These are phyloP conservation scores for Aspergillus sp. DNA, from an alignment of 2,329 filamentous ascomycete genomes.

Conservation along the genomic window DNA sequence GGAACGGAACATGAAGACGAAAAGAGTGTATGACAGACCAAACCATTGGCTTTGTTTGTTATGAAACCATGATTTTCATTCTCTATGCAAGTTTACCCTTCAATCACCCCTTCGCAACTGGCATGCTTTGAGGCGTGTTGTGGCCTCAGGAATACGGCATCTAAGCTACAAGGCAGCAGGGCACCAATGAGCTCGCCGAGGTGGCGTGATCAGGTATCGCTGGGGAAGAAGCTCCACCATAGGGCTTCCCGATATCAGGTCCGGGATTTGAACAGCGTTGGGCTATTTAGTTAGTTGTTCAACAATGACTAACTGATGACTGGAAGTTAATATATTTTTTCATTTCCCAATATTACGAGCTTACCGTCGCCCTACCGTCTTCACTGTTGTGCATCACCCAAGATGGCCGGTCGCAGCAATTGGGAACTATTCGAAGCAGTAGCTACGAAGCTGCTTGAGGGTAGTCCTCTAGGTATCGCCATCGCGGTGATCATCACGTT, in stretches of 20 bases:
- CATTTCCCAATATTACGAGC: background rate
- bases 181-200: slow-evolving; percentile 6
- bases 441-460: slow-evolving; percentile 49
- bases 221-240: slow-evolving; percentile 9
- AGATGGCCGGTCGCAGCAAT: slow-evolving; percentile 36
- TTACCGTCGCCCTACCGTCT: background rate
- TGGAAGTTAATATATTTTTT: background rate
- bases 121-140: slow-evolving; percentile 8
- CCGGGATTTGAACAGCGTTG: background rate
- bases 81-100: background rate
- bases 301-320: slow-evolving; percentile 1
- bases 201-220: slow-evolving; percentile 17
- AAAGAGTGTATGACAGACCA: background rate
- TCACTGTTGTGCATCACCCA: slow-evolving; percentile 14
- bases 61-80: background rate
- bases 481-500: slow-evolving; percentile 73
- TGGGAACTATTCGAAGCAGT: slow-evolving; percentile 46
- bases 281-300: background rate
- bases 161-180: background rate
- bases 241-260: background rate
- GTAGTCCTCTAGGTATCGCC: slow-evolving; percentile 56
- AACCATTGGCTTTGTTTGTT: background rate
- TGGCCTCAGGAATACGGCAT: slow-evolving; percentile 2
- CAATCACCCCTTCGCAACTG: slow-evolving; percentile 10
- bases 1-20: background rate